Evolutionary conservation across 2,329 filamentous ascomycete species (phyloP).

Genomic region (Epichloe sibirici): DNA sequence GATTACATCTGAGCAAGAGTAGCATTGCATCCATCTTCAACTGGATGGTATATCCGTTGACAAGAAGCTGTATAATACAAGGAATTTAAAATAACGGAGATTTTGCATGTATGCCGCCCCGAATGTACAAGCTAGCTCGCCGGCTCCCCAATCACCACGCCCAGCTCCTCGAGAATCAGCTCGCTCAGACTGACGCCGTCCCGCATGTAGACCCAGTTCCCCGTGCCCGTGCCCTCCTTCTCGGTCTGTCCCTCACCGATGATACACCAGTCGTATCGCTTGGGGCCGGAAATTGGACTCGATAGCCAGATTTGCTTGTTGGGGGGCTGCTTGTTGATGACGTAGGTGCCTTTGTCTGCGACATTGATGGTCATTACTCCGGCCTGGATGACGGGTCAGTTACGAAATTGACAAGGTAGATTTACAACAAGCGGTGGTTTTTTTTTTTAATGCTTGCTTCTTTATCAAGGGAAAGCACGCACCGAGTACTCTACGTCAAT

Average conservation of each 20-base stretch:
- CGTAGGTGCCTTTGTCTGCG: conserved; percentile 64
- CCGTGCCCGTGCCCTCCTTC: conserved; percentile 63
- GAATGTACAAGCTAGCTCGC: conserved; percentile 11
- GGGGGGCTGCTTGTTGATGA: conserved; percentile 98
- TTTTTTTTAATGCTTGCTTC: background rate
- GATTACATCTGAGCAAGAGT: too few species aligned
- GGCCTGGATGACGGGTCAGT: conserved; percentile 38
- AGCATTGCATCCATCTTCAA: too few species aligned
- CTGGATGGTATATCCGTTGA: too few species aligned
- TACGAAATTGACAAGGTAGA: too few species aligned
- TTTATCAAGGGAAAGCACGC: conserved; percentile 22
- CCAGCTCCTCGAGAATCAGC: conserved; percentile 65
- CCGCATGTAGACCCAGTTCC: conserved; percentile 78
- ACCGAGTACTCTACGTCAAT: conserved; percentile 87
- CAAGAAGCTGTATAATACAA: background rate
- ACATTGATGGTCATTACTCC: conserved; percentile 73
- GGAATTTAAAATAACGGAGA: background rate
- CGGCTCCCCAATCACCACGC: conserved; percentile 42
- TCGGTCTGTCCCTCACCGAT: conserved; percentile 55
- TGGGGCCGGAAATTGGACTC: conserved; percentile 80
- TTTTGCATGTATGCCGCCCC: too few species aligned
- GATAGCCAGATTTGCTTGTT: conserved; percentile 98
- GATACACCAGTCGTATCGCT: conserved; percentile 85
- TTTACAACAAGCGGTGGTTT: background rate
- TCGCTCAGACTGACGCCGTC: conserved; percentile 67